Evolutionary conservation across 345 rosid species (phyloP).

Genomic region (Atalantia buxifolia): DNA sequence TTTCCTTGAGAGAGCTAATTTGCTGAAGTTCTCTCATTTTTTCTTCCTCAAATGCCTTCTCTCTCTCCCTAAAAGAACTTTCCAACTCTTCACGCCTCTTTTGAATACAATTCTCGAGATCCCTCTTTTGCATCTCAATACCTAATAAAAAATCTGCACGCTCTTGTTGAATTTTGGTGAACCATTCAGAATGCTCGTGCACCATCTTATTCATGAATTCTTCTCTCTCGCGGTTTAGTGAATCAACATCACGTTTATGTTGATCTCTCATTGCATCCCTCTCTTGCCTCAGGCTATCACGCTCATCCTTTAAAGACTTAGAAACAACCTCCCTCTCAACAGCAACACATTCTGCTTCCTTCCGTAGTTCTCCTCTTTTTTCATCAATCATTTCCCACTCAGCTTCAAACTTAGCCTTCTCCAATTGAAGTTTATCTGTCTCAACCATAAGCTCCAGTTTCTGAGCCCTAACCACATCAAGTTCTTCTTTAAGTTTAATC

Average conservation of each 20-base stretch:
- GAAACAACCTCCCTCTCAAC: conserved; percentile 62
- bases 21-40: conserved; percentile 65
- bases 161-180: conserved; percentile 77
- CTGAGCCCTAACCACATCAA: conserved; percentile 76
- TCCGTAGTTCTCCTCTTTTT: conserved; percentile 69
- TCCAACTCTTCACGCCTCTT: conserved; percentile 83
- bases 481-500: conserved; percentile 89
- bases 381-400: conserved; percentile 98
- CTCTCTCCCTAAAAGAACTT: conserved; percentile 61
- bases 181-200: conserved; percentile 80
- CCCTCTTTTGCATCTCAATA: conserved; percentile 79
- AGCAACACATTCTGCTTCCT: conserved; percentile 53
- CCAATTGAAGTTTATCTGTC: conserved; percentile 69
- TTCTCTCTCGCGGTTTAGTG: conserved; percentile 71
- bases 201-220: conserved; percentile 81
- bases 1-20: conserved; percentile 63
- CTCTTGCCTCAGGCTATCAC: conserved; percentile 64
- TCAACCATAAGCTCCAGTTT: conserved; percentile 71
- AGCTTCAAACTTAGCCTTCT: conserved; percentile 80
- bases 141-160: conserved; percentile 77
- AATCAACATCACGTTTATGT: conserved; percentile 55
- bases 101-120: conserved; percentile 70
- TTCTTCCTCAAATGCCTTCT: conserved; percentile 76
- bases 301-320: conserved; percentile 77
- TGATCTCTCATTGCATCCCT: conserved; percentile 67